phyloP scores from a whole-genome alignment of 2,329 filamentous ascomycete species.

The Fusarium paranaense region DNA sequence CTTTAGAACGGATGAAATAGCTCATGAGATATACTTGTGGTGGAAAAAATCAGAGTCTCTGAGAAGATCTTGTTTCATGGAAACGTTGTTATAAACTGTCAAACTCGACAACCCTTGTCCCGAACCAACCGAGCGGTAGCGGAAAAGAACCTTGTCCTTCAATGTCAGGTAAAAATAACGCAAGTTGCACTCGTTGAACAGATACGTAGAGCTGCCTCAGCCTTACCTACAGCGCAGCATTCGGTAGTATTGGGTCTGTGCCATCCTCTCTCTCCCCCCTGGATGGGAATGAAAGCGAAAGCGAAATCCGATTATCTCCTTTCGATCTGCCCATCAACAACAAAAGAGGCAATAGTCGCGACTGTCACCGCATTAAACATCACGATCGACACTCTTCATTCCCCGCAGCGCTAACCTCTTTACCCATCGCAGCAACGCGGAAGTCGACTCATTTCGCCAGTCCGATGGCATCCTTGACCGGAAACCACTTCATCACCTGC shows the following conservation, averaged over 20 bases:
- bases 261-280: not conserved
- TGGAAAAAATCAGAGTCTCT: not conserved
- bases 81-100: not conserved
- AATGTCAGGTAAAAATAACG: not conserved
- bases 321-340: constrained; percentile 1
- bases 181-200: not conserved
- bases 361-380: not conserved
- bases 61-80: not conserved
- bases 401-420: not conserved
- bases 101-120: not conserved
- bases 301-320: not conserved
- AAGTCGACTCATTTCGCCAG: not conserved
- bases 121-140: not conserved
- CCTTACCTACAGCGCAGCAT: not conserved
- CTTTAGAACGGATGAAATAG: not conserved
- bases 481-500: constrained; percentile 18
- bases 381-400: not conserved
- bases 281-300: not conserved
- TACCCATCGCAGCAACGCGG: not conserved
- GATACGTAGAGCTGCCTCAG: not conserved
- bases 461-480: constrained; percentile 7
- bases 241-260: not conserved
- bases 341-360: constrained; percentile 18
- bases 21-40: not conserved
- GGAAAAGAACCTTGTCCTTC: not conserved